Conservation (phyloP, 2,329 filamentous ascomycete species). For the Colletotrichum somersetense region DNA sequence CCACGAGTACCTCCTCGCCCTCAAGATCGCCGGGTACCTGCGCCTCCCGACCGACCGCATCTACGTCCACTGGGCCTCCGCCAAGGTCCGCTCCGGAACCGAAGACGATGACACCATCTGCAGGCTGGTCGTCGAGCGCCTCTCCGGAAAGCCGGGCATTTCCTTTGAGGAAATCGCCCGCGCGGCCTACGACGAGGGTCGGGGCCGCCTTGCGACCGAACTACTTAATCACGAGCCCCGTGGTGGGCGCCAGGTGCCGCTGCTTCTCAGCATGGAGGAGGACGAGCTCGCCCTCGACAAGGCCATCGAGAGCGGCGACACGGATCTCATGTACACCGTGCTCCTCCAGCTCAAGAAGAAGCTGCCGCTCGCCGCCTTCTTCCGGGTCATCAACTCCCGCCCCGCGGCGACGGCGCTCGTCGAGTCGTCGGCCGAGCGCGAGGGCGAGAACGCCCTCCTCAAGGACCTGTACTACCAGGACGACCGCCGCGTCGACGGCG, state of each 20-base stretch:
- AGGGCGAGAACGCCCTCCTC: conserved; percentile 81
- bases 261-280: conserved; percentile 94
- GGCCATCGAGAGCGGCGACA: conserved; percentile 94
- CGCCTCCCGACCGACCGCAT: conserved; percentile 89
- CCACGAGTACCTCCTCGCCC: conserved; percentile 89
- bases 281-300: conserved; percentile 96
- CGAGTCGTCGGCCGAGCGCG: conserved; percentile 80
- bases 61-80: conserved; percentile 96
- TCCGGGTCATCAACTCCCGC: conserved; percentile 87
- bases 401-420: conserved; percentile 91
- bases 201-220: conserved; percentile 88
- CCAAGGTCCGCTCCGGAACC: conserved; percentile 87
- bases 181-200: conserved; percentile 93
- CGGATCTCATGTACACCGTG: conserved; percentile 91
- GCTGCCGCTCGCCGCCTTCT: conserved; percentile 89
- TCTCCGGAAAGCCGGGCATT: conserved; percentile 90
- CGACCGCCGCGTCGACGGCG: conserved; percentile 88
- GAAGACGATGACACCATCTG: conserved; percentile 93
- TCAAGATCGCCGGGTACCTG: conserved; percentile 89
- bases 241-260: conserved; percentile 94
- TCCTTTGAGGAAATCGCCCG: conserved; percentile 96
- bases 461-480: conserved; percentile 99
- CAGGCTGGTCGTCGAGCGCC: conserved; percentile 84
- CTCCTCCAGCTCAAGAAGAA: conserved; percentile 91
- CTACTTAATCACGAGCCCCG: conserved; percentile 93